Evolutionary conservation across 2,329 filamentous ascomycete species (phyloP).

Genomic region (Ophiostoma angusticollis): DNA sequence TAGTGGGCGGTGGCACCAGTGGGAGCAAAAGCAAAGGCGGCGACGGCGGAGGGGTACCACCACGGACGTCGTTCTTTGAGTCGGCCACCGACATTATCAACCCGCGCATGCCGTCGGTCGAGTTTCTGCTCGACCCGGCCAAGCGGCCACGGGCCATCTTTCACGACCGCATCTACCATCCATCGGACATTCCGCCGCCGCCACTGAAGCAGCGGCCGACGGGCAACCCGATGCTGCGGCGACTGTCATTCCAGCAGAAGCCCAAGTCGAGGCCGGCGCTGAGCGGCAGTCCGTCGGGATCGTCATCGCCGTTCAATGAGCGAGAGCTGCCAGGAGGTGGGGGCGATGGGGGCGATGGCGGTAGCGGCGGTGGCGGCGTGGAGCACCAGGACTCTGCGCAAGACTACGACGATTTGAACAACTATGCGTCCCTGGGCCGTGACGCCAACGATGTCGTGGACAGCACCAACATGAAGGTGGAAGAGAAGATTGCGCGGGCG

Average conservation of each 20-base stretch:
- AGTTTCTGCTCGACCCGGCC: slow-evolving; percentile 74
- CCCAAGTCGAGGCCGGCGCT: slow-evolving; percentile 1
- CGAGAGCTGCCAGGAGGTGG: background rate
- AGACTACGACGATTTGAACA: slow-evolving; percentile 39
- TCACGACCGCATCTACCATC: slow-evolving; percentile 91
- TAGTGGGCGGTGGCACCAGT: background rate
- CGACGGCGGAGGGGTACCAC: slow-evolving; percentile 53
- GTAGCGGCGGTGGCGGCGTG: slow-evolving; percentile 12
- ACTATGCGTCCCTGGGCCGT: slow-evolving; percentile 35
- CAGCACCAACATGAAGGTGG: slow-evolving; percentile 67
- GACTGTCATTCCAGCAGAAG: slow-evolving; percentile 10
- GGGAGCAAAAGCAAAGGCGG: slow-evolving; percentile 16
- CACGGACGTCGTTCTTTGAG: slow-evolving; percentile 87
- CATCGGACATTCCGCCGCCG: slow-evolving; percentile 78
- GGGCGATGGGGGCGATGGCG: background rate
- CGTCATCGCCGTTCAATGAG: slow-evolving; percentile 1
- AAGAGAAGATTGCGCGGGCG: slow-evolving; percentile 93
- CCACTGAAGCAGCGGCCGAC: slow-evolving; percentile 42
- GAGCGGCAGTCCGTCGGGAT: slow-evolving; percentile 9
- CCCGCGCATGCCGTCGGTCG: slow-evolving; percentile 67
- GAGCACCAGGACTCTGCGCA: slow-evolving; percentile 30
- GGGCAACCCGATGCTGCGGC: slow-evolving; percentile 20
- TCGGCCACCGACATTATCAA: slow-evolving; percentile 86
- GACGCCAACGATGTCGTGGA: slow-evolving; percentile 38
- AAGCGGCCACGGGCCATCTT: slow-evolving; percentile 82